A percentile compares a stretch with the other conserved stretches of the same genome.
These are phyloP conservation scores for Kodamaea kaohsiungensis DNA, from an alignment of 805 yeast genomes.

Conservation along the genomic window DNA sequence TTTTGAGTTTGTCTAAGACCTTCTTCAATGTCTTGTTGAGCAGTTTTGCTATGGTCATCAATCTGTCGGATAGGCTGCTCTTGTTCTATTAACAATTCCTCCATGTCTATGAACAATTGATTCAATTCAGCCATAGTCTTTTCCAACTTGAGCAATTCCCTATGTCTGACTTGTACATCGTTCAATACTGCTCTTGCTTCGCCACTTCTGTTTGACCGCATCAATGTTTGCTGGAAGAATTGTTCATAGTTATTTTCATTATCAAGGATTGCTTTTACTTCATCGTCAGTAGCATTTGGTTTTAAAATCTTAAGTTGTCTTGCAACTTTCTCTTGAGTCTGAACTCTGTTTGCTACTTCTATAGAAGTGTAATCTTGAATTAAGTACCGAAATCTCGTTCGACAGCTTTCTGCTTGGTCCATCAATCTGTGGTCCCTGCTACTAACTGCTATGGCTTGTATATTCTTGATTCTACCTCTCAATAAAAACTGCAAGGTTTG, in stretches of 20 bases:
- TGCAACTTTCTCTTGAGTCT: constrained; percentile 83
- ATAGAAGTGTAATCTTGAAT: constrained; percentile 85
- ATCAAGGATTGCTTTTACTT: constrained; percentile 81
- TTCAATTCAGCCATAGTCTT: constrained; percentile 94
- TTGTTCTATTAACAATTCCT: constrained; percentile 92
- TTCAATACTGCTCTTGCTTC: constrained; percentile 94
- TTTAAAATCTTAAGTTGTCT: constrained; percentile 90
- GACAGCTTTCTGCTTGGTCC: constrained; percentile 87
- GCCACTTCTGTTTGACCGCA: constrained; percentile 85
- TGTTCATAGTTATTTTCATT: constrained; percentile 79
- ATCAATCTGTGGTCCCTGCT: constrained; percentile 70
- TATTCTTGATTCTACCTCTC: constrained; percentile 72
- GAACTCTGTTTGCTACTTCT: constrained; percentile 83
- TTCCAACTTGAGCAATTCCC: constrained; percentile 91
- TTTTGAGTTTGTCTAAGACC: constrained; percentile 93
- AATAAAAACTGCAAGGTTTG: constrained; percentile 73
- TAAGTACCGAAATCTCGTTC: constrained; percentile 78
- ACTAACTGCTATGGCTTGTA: constrained; percentile 66
- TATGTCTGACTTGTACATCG: constrained; percentile 95
- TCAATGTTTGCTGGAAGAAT: constrained; percentile 91
- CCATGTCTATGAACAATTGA: constrained; percentile 94
- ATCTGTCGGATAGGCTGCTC: constrained; percentile 83
- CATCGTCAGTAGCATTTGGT: constrained; percentile 81
- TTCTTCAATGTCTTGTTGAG: constrained; percentile 87
- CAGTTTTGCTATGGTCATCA: constrained; percentile 76